Percentiles rank a stretch among this genome's conserved stretches.
Conservation (phyloP, 768 basidiomycete species). For the Lactarius tabidus region DNA sequence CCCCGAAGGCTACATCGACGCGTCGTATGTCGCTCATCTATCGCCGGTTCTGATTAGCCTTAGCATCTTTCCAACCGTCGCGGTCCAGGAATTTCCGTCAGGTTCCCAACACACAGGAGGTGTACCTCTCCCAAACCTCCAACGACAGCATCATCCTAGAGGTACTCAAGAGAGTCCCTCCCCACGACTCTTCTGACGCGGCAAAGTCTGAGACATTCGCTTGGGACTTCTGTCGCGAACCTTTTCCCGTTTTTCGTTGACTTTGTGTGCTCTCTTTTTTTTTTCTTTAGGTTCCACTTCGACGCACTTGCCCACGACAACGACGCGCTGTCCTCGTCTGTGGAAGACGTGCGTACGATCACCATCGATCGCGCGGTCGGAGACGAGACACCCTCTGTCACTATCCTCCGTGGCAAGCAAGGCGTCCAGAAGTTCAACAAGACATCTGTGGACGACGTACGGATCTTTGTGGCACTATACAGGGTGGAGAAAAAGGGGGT, state of each 20-base stretch:
- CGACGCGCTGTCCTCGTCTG: slow-evolving; percentile 49
- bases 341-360: slow-evolving; percentile 41
- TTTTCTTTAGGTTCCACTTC: slow-evolving; percentile 77
- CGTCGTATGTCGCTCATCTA: slow-evolving; percentile 56
- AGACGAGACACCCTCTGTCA: slow-evolving; percentile 51
- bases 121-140: slow-evolving; percentile 70
- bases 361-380: slow-evolving; percentile 39
- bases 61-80: slow-evolving; percentile 3
- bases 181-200: slow-evolving; percentile 53
- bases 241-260: slow-evolving; percentile 12
- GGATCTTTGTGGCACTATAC: slow-evolving; percentile 77
- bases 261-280: slow-evolving; percentile 11
- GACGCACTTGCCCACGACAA: slow-evolving; percentile 90
- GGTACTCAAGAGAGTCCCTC: slow-evolving; percentile 69
- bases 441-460: slow-evolving; percentile 57
- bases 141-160: slow-evolving; percentile 79
- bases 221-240: neutral
- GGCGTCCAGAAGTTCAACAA: slow-evolving; percentile 73
- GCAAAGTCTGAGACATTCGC: slow-evolving; percentile 48
- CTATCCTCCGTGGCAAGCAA: slow-evolving; percentile 67
- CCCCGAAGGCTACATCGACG: slow-evolving; percentile 65
- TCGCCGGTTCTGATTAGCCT: neutral
- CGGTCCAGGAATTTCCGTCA: slow-evolving; percentile 61
- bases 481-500: slow-evolving; percentile 64
- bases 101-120: slow-evolving; percentile 93